These are phyloP conservation scores for Moringa oleifera DNA, from an alignment of 345 rosid species.

Conservation along the genomic window DNA sequence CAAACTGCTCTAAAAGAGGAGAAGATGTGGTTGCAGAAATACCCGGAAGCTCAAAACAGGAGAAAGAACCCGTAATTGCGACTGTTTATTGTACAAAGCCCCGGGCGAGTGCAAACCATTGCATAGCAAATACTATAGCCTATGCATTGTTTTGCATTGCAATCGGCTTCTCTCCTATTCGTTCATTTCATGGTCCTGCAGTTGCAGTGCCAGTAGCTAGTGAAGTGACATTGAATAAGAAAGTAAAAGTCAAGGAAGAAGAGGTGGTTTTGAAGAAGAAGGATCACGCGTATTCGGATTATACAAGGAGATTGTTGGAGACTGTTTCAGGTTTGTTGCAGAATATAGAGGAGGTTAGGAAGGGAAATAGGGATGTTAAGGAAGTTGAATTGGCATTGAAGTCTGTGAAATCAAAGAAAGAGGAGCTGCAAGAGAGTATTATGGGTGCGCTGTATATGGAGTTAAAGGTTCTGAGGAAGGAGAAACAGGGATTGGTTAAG, in stretches of 20 bases:
- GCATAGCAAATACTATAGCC: constrained; percentile 37
- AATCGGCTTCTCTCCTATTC: constrained; percentile 50
- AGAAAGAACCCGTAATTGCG: constrained; percentile 20
- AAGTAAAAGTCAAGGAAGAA: constrained; percentile 27
- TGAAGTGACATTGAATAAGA: constrained; percentile 32
- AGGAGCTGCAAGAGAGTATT: constrained; percentile 55
- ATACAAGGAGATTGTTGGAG: constrained; percentile 54
- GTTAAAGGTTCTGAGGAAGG: constrained; percentile 37
- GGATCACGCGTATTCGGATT: constrained; percentile 48
- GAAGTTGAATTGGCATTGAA: constrained; percentile 40
- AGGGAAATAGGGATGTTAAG: constrained; percentile 38
- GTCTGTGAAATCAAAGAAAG: constrained; percentile 52
- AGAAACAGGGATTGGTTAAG: constrained; percentile 44
- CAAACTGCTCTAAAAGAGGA: constrained; percentile 12
- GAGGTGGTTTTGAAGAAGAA: constrained; percentile 29
- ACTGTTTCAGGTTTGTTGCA: constrained; percentile 51
- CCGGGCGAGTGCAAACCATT: constrained; percentile 24
- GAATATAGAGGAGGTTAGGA: constrained; percentile 51
- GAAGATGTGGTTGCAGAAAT: constrained; percentile 12
- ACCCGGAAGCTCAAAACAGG: constrained; percentile 14
- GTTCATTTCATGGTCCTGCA: constrained; percentile 42
- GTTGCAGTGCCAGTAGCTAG: constrained; percentile 40
- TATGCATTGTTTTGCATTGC: constrained; percentile 59
- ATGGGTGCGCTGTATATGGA: constrained; percentile 51
- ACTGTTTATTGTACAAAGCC: constrained; percentile 16